These are phyloP conservation scores for Calocybe cyanea DNA, from an alignment of 768 basidiomycete species.

Conservation along the genomic window DNA sequence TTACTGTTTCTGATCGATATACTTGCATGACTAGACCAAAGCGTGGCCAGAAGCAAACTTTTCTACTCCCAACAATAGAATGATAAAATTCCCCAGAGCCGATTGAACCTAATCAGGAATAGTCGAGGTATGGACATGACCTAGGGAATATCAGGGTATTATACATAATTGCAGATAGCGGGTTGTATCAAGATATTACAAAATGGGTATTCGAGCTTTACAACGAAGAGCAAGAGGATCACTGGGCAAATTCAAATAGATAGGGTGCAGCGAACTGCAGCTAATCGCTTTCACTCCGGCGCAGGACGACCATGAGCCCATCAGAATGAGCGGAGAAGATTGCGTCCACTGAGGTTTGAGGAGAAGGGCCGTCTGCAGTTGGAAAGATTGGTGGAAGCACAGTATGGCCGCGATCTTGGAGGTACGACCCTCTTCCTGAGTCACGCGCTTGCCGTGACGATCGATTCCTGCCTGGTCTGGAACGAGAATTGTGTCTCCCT, in stretches of 20 bases:
- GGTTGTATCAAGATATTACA: too few species aligned
- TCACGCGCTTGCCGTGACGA: constrained; percentile 11
- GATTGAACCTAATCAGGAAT: too few species aligned
- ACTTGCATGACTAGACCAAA: too few species aligned
- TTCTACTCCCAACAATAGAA: too few species aligned
- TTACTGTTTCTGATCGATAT: background rate
- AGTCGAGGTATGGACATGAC: too few species aligned
- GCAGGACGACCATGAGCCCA: constrained; percentile 76
- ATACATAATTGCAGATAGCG: too few species aligned
- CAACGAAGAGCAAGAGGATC: background rate
- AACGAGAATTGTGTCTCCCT: constrained; percentile 7
- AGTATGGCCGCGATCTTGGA: constrained; percentile 10
- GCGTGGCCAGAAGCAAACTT: too few species aligned
- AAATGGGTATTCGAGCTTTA: background rate
- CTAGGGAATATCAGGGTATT: too few species aligned
- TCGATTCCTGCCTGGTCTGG: constrained; percentile 12
- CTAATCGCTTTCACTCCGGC: constrained; percentile 29
- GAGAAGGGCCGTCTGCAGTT: constrained; percentile 21
- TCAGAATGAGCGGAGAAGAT: constrained; percentile 87
- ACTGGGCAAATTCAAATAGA: too few species aligned
- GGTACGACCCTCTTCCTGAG: constrained; percentile 12
- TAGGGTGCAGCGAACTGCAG: background rate
- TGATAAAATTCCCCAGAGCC: too few species aligned
- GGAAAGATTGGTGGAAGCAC: constrained; percentile 7
- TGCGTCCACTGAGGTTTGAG: constrained; percentile 62